phyloP scores from a whole-genome alignment of 805 yeast genomes.

The Yamadazyma sp. region DNA sequence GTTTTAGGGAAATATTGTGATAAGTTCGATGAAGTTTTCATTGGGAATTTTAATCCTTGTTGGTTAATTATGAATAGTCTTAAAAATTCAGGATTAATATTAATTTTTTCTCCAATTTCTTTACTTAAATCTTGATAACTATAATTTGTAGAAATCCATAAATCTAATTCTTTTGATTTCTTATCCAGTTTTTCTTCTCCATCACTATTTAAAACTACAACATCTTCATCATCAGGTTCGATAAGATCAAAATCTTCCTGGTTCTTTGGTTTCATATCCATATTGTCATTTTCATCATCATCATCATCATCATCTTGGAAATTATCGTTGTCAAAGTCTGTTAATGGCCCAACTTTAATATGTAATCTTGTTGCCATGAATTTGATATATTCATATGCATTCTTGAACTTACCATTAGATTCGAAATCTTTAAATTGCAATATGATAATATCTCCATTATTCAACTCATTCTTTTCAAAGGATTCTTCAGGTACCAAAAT shows the following conservation, averaged over 20 bases:
- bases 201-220: conserved; percentile 27
- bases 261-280: conserved; percentile 18
- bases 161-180: conserved; percentile 37
- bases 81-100: conserved; percentile 56
- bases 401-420: conserved; percentile 16
- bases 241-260: conserved; percentile 9
- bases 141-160: conserved; percentile 68
- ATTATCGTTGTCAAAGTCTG: conserved; percentile 32
- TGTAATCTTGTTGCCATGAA: conserved; percentile 61
- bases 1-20: conserved; percentile 41
- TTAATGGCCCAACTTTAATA: conserved; percentile 36
- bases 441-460: conserved; percentile 65
- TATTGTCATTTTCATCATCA: conserved; percentile 36
- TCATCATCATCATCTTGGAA: conserved; percentile 48
- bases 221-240: conserved; percentile 33
- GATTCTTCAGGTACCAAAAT: conserved; percentile 35
- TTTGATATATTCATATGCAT: conserved; percentile 46
- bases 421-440: conserved; percentile 20
- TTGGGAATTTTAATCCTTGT: conserved; percentile 55
- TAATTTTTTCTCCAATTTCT: conserved; percentile 54
- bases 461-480: conserved; percentile 56
- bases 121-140: conserved; percentile 57
- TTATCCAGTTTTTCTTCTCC: conserved; percentile 8
- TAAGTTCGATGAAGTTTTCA: conserved; percentile 31
- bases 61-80: conserved; percentile 62